Evolutionary conservation across 2,329 filamentous ascomycete genomes (phyloP).

Genomic region (Clarireedia paspali): DNA sequence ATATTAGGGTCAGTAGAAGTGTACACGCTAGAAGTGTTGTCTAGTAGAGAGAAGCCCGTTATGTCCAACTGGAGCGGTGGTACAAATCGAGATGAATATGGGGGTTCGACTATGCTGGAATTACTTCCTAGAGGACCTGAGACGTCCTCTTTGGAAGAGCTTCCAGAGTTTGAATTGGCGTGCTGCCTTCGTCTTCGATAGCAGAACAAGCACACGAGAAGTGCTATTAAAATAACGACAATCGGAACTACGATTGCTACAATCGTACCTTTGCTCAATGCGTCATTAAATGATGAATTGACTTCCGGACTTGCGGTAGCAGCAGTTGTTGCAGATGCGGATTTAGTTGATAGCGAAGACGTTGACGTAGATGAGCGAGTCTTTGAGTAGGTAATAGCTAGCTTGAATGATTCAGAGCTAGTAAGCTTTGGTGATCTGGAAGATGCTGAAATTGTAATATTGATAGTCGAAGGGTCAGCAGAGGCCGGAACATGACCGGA

Average conservation of each 20-base stretch:
- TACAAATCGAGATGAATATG: conserved; percentile 12
- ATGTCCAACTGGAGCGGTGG: conserved; percentile 20
- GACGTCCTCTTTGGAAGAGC: conserved; percentile 18
- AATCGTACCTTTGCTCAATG: conserved; percentile 15
- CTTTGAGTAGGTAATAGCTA: conserved; percentile 11
- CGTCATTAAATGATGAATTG: background rate
- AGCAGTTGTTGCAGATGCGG: conserved; percentile 3
- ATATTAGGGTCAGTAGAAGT: conserved; percentile 1
- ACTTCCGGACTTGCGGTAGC: background rate
- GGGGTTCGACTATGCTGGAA: conserved; percentile 12
- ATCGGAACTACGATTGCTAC: conserved; percentile 22
- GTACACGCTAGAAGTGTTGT: conserved; percentile 3
- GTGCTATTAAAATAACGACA: conserved; percentile 12
- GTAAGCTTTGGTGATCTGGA: conserved; percentile 15
- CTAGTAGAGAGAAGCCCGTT: conserved; percentile 15
- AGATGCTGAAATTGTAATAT: conserved; percentile 20
- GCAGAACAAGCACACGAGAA: conserved; percentile 18
- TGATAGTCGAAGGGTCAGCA: conserved; percentile 11
- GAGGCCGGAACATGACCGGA: conserved; percentile 20
- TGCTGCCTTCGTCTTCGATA: conserved; percentile 14
- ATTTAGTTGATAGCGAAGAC: conserved; percentile 3
- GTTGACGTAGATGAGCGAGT: background rate
- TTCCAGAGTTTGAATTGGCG: conserved; percentile 6
- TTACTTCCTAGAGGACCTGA: conserved; percentile 18
- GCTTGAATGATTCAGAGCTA: conserved; percentile 17